phyloP scores from a whole-genome alignment of 2,329 filamentous ascomycete genomes.

The Pseudocercospora cruenta region DNA sequence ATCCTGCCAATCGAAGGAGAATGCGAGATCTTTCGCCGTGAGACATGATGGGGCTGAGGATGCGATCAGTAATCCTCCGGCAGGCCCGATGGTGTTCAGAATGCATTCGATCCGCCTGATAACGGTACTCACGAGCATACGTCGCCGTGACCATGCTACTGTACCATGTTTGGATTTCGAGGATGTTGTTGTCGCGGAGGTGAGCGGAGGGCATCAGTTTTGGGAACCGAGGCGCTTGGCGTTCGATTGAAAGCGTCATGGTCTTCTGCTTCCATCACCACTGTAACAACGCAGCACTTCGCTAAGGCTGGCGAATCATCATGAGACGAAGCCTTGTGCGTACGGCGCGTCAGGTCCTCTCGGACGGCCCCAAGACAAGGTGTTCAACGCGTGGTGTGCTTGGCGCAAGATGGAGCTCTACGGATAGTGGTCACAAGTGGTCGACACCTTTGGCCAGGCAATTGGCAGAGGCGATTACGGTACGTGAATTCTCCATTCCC shows the following conservation, averaged over 20 bases:
- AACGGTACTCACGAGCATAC: too few relatives aligned
- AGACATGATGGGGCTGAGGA: too few relatives aligned
- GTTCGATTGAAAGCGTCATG: not conserved
- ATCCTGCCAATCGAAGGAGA: too few relatives aligned
- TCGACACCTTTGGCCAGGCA: constrained; percentile 90
- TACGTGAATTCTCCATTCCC: constrained; percentile 45
- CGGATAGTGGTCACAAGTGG: constrained; percentile 61
- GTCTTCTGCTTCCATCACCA: not conserved
- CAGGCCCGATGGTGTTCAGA: too few relatives aligned
- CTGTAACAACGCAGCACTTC: not conserved
- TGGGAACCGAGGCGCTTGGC: not conserved
- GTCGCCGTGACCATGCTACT: too few relatives aligned
- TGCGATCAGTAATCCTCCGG: too few relatives aligned
- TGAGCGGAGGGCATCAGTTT: constrained; percentile 2
- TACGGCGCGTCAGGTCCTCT: constrained; percentile 29
- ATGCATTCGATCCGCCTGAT: too few relatives aligned
- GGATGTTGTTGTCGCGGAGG: not conserved
- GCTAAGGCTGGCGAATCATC: not conserved
- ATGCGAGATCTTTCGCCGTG: too few relatives aligned
- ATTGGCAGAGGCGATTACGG: constrained; percentile 82
- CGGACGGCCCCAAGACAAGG: constrained; percentile 15
- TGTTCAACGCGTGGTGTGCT: constrained; percentile 22
- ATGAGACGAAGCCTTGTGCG: constrained; percentile 37
- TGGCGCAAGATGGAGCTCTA: constrained; percentile 48
- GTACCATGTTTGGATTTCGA: too few relatives aligned